Evolutionary conservation across 2,329 filamentous ascomycete species (phyloP).

Genomic region (Stachybotrys elegans): DNA sequence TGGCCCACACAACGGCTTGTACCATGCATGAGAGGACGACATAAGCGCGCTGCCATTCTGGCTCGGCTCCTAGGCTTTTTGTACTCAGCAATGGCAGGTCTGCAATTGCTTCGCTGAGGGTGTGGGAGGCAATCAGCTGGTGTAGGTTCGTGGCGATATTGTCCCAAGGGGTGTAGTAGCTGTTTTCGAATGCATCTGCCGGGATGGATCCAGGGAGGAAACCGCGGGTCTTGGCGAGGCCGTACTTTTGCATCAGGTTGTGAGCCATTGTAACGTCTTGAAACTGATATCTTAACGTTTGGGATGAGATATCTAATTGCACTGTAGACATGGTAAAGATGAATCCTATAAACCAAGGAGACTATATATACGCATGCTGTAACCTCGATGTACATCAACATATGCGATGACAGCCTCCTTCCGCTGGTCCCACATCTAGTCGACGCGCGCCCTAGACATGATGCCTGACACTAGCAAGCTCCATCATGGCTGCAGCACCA

Average conservation of each 20-base stretch:
- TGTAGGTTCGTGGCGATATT: constrained; percentile 5
- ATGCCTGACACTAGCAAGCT: no score
- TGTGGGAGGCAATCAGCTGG: constrained; percentile 2
- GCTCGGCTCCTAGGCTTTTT: constrained; percentile 5
- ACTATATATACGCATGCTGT: no score
- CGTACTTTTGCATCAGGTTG: neutral
- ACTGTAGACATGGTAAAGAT: no score
- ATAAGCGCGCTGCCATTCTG: constrained; percentile 10
- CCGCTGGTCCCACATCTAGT: no score
- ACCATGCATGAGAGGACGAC: constrained; percentile 13
- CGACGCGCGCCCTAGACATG: no score
- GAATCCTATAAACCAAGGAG: no score
- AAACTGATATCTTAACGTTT: no score
- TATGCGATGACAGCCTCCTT: no score
- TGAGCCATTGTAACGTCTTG: no score
- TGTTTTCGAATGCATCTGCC: neutral
- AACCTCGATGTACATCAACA: no score
- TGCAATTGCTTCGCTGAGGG: constrained; percentile 1
- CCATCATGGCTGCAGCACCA: no score
- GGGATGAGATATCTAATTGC: no score
- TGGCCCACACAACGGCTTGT: constrained; percentile 12
- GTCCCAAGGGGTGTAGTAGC: constrained; percentile 6
- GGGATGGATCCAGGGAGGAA: constrained; percentile 3
- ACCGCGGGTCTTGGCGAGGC: constrained; percentile 1
- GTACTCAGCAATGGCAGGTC: constrained; percentile 7